Evolutionary conservation across 83 land plant genomes (phyloP).

Genomic region (Thuja plicata): DNA sequence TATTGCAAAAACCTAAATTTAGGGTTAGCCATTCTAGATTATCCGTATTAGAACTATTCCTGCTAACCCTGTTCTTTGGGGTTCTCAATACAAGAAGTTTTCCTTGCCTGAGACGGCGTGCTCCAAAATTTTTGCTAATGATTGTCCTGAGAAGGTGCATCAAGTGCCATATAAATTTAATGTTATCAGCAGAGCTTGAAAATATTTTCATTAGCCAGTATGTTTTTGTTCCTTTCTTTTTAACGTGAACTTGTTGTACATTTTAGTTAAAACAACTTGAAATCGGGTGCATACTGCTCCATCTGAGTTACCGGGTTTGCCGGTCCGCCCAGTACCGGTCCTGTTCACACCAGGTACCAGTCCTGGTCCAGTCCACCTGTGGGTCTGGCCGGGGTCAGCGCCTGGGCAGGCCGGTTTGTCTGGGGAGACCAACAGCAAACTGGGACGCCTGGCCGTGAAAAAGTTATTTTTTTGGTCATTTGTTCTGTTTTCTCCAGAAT

Average conservation of each 20-base stretch:
- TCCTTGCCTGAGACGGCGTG: neutral
- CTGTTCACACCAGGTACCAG: no score
- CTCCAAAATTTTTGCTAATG: neutral
- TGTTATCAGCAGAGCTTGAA: neutral
- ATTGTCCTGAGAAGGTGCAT: no score
- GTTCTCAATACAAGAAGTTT: neutral
- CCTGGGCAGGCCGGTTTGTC: no score
- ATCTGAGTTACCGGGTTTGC: no score
- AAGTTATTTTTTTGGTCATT: no score
- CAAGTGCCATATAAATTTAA: neutral
- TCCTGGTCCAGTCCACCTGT: no score
- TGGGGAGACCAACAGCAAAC: no score
- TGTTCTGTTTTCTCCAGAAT: no score
- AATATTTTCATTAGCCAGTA: neutral
- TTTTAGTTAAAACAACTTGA: neutral
- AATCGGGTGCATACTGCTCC: neutral
- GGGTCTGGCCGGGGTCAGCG: no score
- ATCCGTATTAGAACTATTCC: neutral
- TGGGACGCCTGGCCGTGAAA: no score
- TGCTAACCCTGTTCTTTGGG: neutral
- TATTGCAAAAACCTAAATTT: neutral
- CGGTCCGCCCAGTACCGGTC: no score
- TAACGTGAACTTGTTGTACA: neutral
- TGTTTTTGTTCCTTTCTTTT: neutral
- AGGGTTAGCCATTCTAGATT: neutral